Percentiles rank a stretch among this genome's conserved stretches.
Evolutionary conservation across 108 stramenopile species (phyloP).

Genomic region (Cyclotella distinguenda): DNA sequence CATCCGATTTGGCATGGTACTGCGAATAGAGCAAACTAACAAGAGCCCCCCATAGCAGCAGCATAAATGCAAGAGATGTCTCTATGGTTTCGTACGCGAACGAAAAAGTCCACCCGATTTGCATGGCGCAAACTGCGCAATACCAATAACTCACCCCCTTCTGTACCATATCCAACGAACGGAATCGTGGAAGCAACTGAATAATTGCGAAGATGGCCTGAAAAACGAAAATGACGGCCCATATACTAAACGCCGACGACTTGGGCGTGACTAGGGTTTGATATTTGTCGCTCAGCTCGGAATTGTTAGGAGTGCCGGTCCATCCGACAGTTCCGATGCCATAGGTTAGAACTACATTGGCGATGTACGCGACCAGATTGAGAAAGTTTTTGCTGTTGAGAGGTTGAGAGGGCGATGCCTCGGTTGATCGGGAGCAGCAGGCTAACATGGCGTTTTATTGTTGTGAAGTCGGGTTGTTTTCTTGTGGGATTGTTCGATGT

Average conservation of each 20-base stretch:
- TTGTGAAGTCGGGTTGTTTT: too few relatives aligned
- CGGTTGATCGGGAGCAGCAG: conserved; percentile 5
- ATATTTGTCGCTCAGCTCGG: conserved; percentile 63
- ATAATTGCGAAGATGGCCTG: conserved; percentile 64
- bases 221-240: conserved; percentile 77
- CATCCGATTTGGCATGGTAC: conserved; percentile 27
- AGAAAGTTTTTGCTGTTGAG: conserved; percentile 54
- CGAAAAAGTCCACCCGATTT: conserved; percentile 67
- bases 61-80: conserved; percentile 63
- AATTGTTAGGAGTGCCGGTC: conserved; percentile 52
- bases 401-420: not conserved
- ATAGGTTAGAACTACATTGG: conserved; percentile 60
- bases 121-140: conserved; percentile 49
- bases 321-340: conserved; percentile 43
- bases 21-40: conserved; percentile 33
- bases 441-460: too few relatives aligned
- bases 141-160: conserved; percentile 64
- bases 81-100: conserved; percentile 67
- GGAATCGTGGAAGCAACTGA: conserved; percentile 51
- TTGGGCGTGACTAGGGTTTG: conserved; percentile 83
- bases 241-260: conserved; percentile 76
- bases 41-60: conserved; percentile 51
- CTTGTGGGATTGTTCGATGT: too few relatives aligned
- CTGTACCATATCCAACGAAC: conserved; percentile 41
- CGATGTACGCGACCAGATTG: conserved; percentile 67